Percentiles rank a stretch among this genome's conserved stretches.
phyloP scores from a whole-genome alignment of 1,139 yeast genomes.

The Pichia kudriavzevii region DNA sequence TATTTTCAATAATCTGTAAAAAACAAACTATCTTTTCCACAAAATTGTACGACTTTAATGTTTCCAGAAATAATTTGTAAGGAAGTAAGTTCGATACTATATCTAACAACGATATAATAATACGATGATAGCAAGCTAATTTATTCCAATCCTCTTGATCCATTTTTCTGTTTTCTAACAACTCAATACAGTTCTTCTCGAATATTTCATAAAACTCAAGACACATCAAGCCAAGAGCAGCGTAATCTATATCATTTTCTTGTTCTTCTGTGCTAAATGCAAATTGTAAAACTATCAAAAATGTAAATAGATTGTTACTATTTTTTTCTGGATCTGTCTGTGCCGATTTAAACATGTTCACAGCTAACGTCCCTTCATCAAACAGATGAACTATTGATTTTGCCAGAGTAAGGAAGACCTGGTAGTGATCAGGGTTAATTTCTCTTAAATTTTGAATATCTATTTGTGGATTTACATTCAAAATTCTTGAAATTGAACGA shows the following conservation, averaged over 20 bases:
- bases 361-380: slow-evolving; percentile 10
- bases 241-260: slow-evolving; percentile 6
- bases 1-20: slow-evolving; percentile 42
- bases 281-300: slow-evolving; percentile 8
- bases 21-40: slow-evolving; percentile 39
- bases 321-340: background rate
- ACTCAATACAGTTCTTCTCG: slow-evolving; percentile 9
- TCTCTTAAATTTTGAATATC: too few relatives aligned
- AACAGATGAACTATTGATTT: slow-evolving; percentile 5
- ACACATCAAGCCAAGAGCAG: slow-evolving; percentile 9
- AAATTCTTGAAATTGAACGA: slow-evolving; percentile 2
- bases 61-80: slow-evolving; percentile 45
- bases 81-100: slow-evolving; percentile 45
- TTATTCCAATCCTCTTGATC: slow-evolving; percentile 13
- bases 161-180: slow-evolving; percentile 14
- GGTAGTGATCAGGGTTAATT: slow-evolving; percentile 4
- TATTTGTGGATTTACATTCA: slow-evolving; percentile 4
- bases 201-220: slow-evolving; percentile 33
- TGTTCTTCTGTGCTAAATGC: slow-evolving; percentile 3
- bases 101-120: slow-evolving; percentile 34
- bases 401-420: slow-evolving; percentile 3
- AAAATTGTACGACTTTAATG: slow-evolving; percentile 44
- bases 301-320: slow-evolving; percentile 2
- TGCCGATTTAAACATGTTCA: slow-evolving; percentile 6
- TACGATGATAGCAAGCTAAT: slow-evolving; percentile 17